Evolutionary conservation across 768 basidiomycete genomes (phyloP).

Genomic region (Pleurotus tuber-regium): DNA sequence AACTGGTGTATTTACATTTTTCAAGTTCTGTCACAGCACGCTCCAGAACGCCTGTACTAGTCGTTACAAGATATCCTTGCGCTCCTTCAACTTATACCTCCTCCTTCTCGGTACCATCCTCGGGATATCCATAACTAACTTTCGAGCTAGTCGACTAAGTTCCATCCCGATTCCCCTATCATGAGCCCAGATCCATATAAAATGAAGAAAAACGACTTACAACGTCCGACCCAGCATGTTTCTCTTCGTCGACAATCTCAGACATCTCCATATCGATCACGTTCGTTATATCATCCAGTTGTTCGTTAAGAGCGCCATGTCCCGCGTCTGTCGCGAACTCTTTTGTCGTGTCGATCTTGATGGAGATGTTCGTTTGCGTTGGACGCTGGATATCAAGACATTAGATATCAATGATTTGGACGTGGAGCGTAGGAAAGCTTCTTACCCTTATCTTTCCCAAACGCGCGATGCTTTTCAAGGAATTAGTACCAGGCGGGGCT

Average conservation of each 20-base stretch:
- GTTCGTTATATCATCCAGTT: background rate
- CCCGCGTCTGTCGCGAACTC: conserved; percentile 40
- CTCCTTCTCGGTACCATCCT: background rate
- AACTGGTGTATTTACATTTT: too few species aligned
- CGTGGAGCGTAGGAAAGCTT: background rate
- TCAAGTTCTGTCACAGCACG: too few species aligned
- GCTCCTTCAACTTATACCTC: background rate
- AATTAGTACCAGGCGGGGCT: background rate
- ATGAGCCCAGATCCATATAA: background rate
- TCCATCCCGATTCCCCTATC: background rate
- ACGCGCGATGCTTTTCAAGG: background rate
- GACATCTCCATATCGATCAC: conserved; percentile 1
- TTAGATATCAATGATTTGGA: too few species aligned
- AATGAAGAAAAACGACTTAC: background rate
- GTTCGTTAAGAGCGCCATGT: background rate
- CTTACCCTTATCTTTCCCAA: background rate
- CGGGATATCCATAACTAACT: background rate
- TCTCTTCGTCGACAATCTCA: background rate
- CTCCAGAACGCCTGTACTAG: too few species aligned
- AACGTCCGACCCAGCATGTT: background rate
- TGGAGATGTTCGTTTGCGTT: conserved; percentile 39
- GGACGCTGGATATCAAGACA: conserved; percentile 26
- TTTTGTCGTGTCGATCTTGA: conserved; percentile 55
- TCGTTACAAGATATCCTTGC: too few species aligned
- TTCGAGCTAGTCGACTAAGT: background rate